phyloP scores from a whole-genome alignment of 352 stramenopile species.

The Thraustochytrium sp. region DNA sequence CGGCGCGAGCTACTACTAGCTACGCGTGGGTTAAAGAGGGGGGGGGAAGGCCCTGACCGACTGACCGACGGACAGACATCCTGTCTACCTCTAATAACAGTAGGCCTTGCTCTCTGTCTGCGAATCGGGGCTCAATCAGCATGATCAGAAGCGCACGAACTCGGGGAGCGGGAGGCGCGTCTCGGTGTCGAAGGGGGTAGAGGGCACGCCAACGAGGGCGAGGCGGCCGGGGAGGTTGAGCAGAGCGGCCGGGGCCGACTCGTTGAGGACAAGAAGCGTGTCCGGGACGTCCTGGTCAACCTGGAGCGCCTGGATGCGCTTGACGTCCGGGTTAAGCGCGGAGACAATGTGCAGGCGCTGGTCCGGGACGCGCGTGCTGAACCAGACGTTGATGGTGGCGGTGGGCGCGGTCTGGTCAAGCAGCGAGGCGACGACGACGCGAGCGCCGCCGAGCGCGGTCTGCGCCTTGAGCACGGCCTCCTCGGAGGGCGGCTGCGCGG shows the following conservation, averaged over 20 bases:
- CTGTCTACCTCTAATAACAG: no score
- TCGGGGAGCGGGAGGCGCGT: background rate
- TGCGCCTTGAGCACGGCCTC: conserved; percentile 3
- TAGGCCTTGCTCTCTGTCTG: no score
- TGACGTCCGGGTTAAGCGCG: background rate
- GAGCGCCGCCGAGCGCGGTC: background rate
- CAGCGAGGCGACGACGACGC: conserved; percentile 3
- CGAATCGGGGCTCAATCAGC: no score
- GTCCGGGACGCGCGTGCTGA: background rate
- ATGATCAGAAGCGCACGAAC: conserved; percentile 29
- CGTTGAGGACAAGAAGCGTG: background rate
- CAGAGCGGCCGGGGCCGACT: background rate
- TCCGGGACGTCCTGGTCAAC: conserved; percentile 8
- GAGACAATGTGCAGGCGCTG: background rate
- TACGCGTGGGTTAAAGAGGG: no score
- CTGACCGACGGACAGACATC: no score
- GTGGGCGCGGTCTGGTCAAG: background rate
- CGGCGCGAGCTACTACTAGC: no score
- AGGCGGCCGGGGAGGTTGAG: background rate
- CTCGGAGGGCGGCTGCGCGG: background rate
- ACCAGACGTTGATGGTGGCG: conserved; percentile 11
- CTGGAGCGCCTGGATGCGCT: background rate
- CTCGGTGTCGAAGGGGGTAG: background rate
- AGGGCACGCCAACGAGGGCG: background rate
- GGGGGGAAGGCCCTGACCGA: no score